Base-by-base conservation (phyloP, 2,329 filamentous ascomycete species). In the Alternaria atra region DNA sequence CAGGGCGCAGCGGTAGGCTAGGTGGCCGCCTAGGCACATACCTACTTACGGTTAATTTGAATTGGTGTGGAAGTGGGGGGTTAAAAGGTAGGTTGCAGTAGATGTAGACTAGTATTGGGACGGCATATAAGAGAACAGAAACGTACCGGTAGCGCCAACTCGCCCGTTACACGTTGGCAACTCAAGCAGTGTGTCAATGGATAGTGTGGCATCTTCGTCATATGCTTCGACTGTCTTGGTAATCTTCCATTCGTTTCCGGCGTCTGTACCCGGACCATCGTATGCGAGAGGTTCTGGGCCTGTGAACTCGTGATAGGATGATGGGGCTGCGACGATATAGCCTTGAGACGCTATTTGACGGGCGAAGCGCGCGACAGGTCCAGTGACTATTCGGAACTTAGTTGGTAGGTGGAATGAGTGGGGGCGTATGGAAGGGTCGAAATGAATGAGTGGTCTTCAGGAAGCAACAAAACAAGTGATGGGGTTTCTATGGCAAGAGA, bases 21-120 rank as follows among this genome's bases (percentile, higher is more conserved):
- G 86, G 76, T 97, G 94, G 1, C 94, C 94, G 53, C 94, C 94
- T 1, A 97, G 87, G 78, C 94, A 97, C 94, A 97, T 97, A 10
- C 73, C 72, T 74, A 23, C 2, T 8, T 12, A 6, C 10, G 23
- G 9, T 12, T 42, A 37, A 25, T 8, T 8, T 37, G 10, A 1
- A 35, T 25, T 3, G 13, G n/a, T n/a, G 30, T 13, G 12, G 46
- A n/a, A 46, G 27, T 30, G 1, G 4, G 12, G 23, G 25, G 42
- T 25, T 2, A 15, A 1, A n/a, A 29, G 9, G 12, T 20, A n/a
- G 29, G 29, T 1, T 1, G 15, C 8, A 34, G 30, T 2, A 27
- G 20, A 23, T n/a, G 6, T 48, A 29, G n/a, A 2, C 0, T n/a
- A 7, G 6, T 1, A 50, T 25, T 10, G 23, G 1, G 3, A 50